Evolutionary conservation across 2,329 filamentous ascomycete genomes (phyloP), one percentile per base, ranked within the genome.

Genomic region (Curvularia sp.): DNA sequence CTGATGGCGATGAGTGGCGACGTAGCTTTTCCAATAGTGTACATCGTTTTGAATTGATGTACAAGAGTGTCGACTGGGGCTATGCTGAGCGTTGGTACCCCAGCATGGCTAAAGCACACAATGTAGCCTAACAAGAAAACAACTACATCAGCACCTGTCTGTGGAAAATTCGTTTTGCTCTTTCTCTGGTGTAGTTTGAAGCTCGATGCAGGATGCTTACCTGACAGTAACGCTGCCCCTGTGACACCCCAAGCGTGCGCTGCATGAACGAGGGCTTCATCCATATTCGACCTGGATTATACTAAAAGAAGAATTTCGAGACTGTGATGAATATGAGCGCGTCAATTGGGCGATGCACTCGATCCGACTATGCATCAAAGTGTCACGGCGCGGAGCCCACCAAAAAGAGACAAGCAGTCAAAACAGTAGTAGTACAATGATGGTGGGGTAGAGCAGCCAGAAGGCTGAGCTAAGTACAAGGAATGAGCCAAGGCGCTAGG

Each of bases 11-110:
- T 19, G 1, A 45, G 36, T 10, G 53, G 53, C 10, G 53, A 55
- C 13, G 53, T 36, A 5, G 53, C 28, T 39, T 55, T 55, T 34
- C 53, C 53, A 13, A 55, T 55, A 10, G 36, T 50, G 53, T 55
- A 55, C 53, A 55, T 55, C 1, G 46, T 55, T 21, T 43, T 50
- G 47, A 55, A 55, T 18, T 55, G 34, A 25, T 55, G 53, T 5
- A 55, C 53, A 7, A 50, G 46, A 21, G 42, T 36, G 25, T 55
- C 53, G 28, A 50, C 47, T 9, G 53, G 46, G 43, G 53, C 53
- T 28, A 55, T 21, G 36, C 41, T 50, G 21, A 55, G 47, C 21
- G 53, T 55, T 5, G 53, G 53, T 13, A 55, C 53, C 18, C 53
- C 53, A 5, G 53, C 53, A 34, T 55, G 46, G n/a, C 53, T 55